Evolutionary conservation across 805 yeast species (phyloP), one percentile per base, ranked within the genome.

Genomic region (Metschnikowia colocasiae): DNA sequence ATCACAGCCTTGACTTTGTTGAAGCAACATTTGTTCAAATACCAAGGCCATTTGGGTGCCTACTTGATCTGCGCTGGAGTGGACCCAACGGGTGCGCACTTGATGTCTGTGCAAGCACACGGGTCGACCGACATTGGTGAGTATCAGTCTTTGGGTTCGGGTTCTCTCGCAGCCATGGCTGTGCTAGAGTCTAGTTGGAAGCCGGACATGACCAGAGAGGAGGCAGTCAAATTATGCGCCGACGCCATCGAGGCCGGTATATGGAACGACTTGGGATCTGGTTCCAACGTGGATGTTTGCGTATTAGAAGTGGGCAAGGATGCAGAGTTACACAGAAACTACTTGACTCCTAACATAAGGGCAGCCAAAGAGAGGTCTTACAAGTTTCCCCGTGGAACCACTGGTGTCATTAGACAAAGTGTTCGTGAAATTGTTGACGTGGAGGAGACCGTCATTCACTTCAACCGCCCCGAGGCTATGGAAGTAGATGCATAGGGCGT

Each of bases 201-300:
- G 61, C 82, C 79, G 55, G 87, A 80, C 55, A 68, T 94, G 73
- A 77, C 83, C 19, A 85, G 75, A 64, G 96, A 90, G 40, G 96
- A 89, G 65, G 98, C 98, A n/a, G 82, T 90, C 72, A 82, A 80
- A 57, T 75, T 94, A 45, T 92, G 96, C 52, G 75, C 96, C 3
- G 90, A 87, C 56, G 98, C 98, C 22, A 94, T 94, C 61, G 87
- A 88, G 70, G 89, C 96, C 15, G 99, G 99, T 79, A 92, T 94
- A 61, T 94, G 97, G 96, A 94, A 94, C 69, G 99, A 94, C 76
- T 79, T 92, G 63, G 99, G 99, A 42, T 92, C 98, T 1, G 99
- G 99, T 65, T 94, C 99, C 25, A 94, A 94, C 63, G 98, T 94
- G 31, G 99, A 94, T 65, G 74, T 94, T 53, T 94, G 98, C 74